A percentile compares a stretch with the other conserved stretches of the same genome.
Conservation (phyloP, 2,329 filamentous ascomycete genomes). For the Hypoxylon sp. region DNA sequence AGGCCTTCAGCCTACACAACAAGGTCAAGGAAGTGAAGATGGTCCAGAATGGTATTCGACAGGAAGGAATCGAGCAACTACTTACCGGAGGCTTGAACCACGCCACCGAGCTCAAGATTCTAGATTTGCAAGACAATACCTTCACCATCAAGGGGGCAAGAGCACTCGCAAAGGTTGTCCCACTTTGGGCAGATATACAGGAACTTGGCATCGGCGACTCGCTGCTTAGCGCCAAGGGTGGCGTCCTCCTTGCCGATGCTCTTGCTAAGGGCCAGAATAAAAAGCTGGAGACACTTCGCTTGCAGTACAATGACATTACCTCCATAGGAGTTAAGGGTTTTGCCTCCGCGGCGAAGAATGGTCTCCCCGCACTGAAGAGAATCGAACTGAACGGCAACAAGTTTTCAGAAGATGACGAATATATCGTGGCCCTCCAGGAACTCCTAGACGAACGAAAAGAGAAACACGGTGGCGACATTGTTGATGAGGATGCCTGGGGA, state of each 20-base stretch:
- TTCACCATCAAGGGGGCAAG: slow-evolving; percentile 87
- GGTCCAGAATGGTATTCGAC: slow-evolving; percentile 97
- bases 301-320: slow-evolving; percentile 97
- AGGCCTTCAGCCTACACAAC: slow-evolving; percentile 84
- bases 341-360: slow-evolving; percentile 74
- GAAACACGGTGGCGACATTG: slow-evolving; percentile 72
- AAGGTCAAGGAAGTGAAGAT: slow-evolving; percentile 91
- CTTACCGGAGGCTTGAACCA: slow-evolving; percentile 83
- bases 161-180: slow-evolving; percentile 81
- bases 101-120: slow-evolving; percentile 76
- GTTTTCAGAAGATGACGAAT: slow-evolving; percentile 87
- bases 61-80: slow-evolving; percentile 89
- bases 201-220: slow-evolving; percentile 94
- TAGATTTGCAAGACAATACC: slow-evolving; percentile 98
- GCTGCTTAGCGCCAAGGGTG: slow-evolving; percentile 83
- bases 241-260: slow-evolving; percentile 78
- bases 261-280: slow-evolving; percentile 82
- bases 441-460: slow-evolving; percentile 85
- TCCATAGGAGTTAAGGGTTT: slow-evolving; percentile 80
- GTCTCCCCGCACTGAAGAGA: slow-evolving; percentile 82
- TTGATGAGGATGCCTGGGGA: slow-evolving; percentile 86
- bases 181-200: slow-evolving; percentile 79
- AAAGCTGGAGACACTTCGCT: slow-evolving; percentile 82
- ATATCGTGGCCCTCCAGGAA: slow-evolving; percentile 76
- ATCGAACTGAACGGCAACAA: slow-evolving; percentile 98